Base-by-base conservation (phyloP, 495 filamentous ascomycete species). In the Aspergillus sclerotioniger region DNA sequence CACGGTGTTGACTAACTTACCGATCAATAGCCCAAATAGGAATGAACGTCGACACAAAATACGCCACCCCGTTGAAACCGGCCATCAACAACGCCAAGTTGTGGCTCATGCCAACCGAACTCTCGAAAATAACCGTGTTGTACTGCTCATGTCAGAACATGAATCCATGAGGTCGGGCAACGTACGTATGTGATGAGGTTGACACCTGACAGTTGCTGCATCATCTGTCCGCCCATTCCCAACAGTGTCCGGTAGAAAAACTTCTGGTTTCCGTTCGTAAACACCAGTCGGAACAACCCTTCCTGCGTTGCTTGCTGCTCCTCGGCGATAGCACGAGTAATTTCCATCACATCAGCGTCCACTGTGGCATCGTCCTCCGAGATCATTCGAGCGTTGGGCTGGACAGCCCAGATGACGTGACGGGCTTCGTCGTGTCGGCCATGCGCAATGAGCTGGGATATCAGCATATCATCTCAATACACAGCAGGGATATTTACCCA, bases 1-100 rank as follows among this genome's bases (percentile, higher is more conserved):
- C 47, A 1, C 12, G 16, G 17, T 33, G n/a, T 3, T 32, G 8
- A 21, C n/a, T 0, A 13, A 31, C 57, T 39, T 65, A 72, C 67
- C 69, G 63, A 58, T 81, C 78, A 54, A 85, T 80, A 25, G 78
- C 73, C 48, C 77, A 79, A 19, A 83, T 78, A 10, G 77, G 81
- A 16, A 82, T 67, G 21, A 78, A 56, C 0, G 76, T 72, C 37
- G 80, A 76, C 21, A 82, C 54, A 39, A 80, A 76, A 57, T 80
- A 80, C 5, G 69, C 70, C 12, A 80, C 67, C 3, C 73, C 75
- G 58, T 80, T 81, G 60, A 76, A 76, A 6, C 74, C 77, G 6
- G 76, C 76, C 51, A 81, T 39, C 31, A 81, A 60, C 16, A 78
- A 64, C 1, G 77, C 74, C 16, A 71, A 66, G 45, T 69, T 74